phyloP scores from a whole-genome alignment of 2,329 filamentous ascomycete genomes.

The Ustulina deusta region DNA sequence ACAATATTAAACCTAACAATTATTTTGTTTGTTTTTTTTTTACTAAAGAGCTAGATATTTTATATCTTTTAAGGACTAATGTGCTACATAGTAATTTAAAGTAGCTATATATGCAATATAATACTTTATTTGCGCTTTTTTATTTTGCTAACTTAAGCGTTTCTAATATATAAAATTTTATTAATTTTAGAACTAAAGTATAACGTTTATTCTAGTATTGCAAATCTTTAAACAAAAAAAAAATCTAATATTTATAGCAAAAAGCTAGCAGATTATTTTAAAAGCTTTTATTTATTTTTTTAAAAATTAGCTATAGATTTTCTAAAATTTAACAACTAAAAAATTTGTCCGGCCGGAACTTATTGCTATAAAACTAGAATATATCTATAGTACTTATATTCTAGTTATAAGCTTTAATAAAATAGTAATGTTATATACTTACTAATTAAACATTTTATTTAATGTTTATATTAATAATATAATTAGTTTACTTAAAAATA shows the following conservation, averaged over 20 bases:
- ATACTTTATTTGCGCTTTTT: neutral
- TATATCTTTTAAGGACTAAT: neutral
- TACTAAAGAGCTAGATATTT: neutral
- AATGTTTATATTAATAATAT: slow-evolving; percentile 39
- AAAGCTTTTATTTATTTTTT: neutral
- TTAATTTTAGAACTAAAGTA: neutral
- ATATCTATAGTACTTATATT: neutral
- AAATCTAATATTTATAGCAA: neutral
- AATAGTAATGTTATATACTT: slow-evolving; percentile 15
- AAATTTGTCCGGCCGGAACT: slow-evolving; percentile 1
- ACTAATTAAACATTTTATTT: slow-evolving; percentile 9
- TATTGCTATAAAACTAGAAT: neutral
- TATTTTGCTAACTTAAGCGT: neutral
- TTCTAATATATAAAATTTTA: neutral
- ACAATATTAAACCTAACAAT: neutral
- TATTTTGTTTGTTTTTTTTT: neutral
- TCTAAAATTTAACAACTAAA: neutral
- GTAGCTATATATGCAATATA: neutral
- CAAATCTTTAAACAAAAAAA: neutral
- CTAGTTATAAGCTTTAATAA: slow-evolving; percentile 10
- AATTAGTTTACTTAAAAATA: neutral
- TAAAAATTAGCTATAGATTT: neutral
- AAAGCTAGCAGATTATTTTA: neutral
- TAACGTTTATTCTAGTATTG: neutral
- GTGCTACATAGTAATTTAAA: neutral